These are phyloP conservation scores for Mallotus japonicus DNA, from an alignment of 441 rosid species.

Conservation along the genomic window DNA sequence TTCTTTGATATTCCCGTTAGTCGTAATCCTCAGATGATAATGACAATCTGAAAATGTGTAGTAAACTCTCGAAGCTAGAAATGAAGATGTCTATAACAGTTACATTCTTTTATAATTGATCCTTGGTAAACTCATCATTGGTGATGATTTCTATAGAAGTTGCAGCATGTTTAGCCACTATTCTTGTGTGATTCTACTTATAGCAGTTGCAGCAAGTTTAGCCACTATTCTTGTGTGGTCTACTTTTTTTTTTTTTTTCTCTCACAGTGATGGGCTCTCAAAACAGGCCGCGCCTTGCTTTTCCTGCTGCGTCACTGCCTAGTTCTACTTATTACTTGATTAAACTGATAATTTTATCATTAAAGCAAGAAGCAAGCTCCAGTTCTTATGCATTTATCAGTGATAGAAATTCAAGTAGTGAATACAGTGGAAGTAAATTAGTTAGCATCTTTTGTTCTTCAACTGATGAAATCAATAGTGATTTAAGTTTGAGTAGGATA, in stretches of 20 bases:
- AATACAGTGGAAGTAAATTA: too few species aligned
- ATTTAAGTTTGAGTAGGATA: too few species aligned
- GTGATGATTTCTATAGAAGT: neutral
- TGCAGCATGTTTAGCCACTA: neutral
- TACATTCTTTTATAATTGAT: constrained; percentile 17
- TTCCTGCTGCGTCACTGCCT: too few species aligned
- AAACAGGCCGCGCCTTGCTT: too few species aligned
- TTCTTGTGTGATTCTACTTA: neutral
- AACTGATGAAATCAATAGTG: too few species aligned
- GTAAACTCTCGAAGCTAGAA: constrained; percentile 6
- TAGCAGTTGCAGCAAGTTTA: neutral
- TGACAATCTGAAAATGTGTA: constrained; percentile 9
- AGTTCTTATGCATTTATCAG: neutral
- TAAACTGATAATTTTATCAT: neutral
- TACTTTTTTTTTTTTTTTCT: neutral
- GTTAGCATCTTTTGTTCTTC: too few species aligned
- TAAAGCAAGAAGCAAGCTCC: neutral
- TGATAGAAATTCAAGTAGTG: neutral
- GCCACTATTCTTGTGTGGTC: neutral
- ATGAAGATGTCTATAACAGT: constrained; percentile 8
- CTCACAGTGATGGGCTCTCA: too few species aligned
- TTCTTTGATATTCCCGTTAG: constrained; percentile 22
- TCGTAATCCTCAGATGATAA: constrained; percentile 16
- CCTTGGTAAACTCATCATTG: neutral
- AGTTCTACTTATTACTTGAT: neutral